Evolutionary conservation across 2,329 filamentous ascomycete genomes (phyloP).

Genomic region (Fonsecaea pedrosoi): DNA sequence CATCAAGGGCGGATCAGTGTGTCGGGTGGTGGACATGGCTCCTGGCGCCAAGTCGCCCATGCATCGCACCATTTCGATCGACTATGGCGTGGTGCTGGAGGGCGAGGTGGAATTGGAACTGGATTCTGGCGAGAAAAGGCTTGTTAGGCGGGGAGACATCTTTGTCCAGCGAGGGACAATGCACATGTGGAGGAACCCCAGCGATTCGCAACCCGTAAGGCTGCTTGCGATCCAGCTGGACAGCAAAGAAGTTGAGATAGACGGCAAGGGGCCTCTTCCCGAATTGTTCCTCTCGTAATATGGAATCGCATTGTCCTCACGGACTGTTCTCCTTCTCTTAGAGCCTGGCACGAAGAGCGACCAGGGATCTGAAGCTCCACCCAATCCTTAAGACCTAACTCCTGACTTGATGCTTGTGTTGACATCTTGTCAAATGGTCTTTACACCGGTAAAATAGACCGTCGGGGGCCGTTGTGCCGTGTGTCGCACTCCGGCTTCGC

Average conservation of each 20-base stretch:
- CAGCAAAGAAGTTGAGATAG: constrained; percentile 26
- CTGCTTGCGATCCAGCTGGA: constrained; percentile 37
- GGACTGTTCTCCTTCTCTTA: too few relatives aligned
- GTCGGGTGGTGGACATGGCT: constrained; percentile 49
- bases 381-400: neutral
- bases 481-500: neutral
- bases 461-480: neutral
- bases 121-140: constrained; percentile 57
- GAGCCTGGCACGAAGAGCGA: too few relatives aligned
- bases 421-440: neutral
- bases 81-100: constrained; percentile 62
- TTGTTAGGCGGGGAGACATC: constrained; percentile 57
- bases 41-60: constrained; percentile 53
- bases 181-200: constrained; percentile 49
- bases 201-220: constrained; percentile 33
- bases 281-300: constrained; percentile 19
- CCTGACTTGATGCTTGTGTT: neutral
- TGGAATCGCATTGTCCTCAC: neutral
- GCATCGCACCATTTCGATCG: constrained; percentile 60
- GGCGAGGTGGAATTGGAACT: constrained; percentile 59
- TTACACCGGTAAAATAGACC: neutral
- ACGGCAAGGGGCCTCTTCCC: constrained; percentile 27
- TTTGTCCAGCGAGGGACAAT: constrained; percentile 34
- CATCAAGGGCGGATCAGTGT: constrained; percentile 35
- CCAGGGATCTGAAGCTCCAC: neutral